Evolutionary conservation across 2,329 filamentous ascomycete genomes (phyloP).

Genomic region (Massarina eburnea): DNA sequence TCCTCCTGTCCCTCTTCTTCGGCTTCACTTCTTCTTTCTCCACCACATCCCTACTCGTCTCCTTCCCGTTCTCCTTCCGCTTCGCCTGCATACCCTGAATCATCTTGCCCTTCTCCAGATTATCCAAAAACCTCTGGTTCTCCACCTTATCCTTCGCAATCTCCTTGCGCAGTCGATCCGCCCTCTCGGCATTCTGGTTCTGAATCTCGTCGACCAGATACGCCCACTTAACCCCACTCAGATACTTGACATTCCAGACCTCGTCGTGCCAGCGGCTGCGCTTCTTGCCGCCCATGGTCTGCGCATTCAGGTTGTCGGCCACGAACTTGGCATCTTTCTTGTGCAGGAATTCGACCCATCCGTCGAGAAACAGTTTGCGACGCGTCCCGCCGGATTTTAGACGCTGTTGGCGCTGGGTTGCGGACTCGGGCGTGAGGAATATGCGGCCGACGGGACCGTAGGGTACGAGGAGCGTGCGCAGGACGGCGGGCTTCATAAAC

Average conservation of each 20-base stretch:
- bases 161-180: conserved; percentile 74
- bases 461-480: conserved; percentile 72
- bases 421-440: conserved; percentile 77
- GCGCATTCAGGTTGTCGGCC: conserved; percentile 74
- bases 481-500: conserved; percentile 82
- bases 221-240: conserved; percentile 82
- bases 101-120: conserved; percentile 80
- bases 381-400: conserved; percentile 77
- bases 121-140: conserved; percentile 78
- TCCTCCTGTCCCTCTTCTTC: conserved; percentile 30
- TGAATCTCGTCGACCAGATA: conserved; percentile 73
- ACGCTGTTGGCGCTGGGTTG: conserved; percentile 64
- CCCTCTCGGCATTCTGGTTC: conserved; percentile 77
- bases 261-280: conserved; percentile 81
- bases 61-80: conserved; percentile 54
- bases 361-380: conserved; percentile 78
- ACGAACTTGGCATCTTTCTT: conserved; percentile 78
- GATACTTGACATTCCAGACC: conserved; percentile 80
- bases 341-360: conserved; percentile 79
- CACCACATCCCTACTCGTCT: conserved; percentile 34
- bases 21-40: conserved; percentile 45
- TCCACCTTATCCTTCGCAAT: conserved; percentile 74
- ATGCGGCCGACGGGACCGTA: conserved; percentile 77
- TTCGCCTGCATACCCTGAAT: conserved; percentile 61
- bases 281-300: conserved; percentile 81